Base-by-base conservation (phyloP, 2,329 filamentous ascomycete species). In the Trichocomaceae sp. region DNA sequence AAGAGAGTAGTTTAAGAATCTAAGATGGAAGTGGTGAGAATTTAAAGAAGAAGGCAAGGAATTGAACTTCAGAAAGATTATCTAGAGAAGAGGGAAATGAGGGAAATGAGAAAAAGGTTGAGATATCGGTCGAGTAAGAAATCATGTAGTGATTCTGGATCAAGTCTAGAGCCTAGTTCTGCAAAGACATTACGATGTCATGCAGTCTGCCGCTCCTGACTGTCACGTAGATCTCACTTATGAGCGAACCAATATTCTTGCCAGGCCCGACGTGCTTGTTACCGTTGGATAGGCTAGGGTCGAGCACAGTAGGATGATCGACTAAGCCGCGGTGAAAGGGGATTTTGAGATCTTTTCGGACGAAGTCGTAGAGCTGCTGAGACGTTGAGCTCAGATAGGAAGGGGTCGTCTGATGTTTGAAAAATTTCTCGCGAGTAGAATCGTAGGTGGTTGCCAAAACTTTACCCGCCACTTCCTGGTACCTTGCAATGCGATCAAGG, bases 311-410 rank as follows among this genome's bases (percentile, higher is more conserved):
- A 1, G 66, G 64, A 23, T 70, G 66, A 26, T 70, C 67, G 6
- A 58, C 56, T 1, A 69, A 51, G 3, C 66, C 68, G 19, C 62
- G 64, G 52, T 69, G 65, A 57, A 70, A 61, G 4, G 66, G 64
- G 12, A 75, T 62, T 1, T 55, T 58, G 17, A 75, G 62, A 5
- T 64, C 63, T 9, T 61, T 56, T 2, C 72, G 66, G 7, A 75
- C 68, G 53, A 68, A 70, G 2, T 41, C 46, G 60, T 75, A 75
- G 19, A 74, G 55, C 2, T 49, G 59, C 19, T 56, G 58, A 8
- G 70, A 68, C 4, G 65, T 63, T 7, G 54, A 47, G 29, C 72
- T 66, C 1, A 74, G 65, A 41, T 68, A 61, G 1, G 26, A 10
- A 10, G 48, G 33, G 0, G 59, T 65, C 1, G 57, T 61, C 15